These are phyloP conservation scores for Cephalotrichum gorgonifer DNA, from an alignment of 2,329 filamentous ascomycete genomes.

Conservation along the genomic window DNA sequence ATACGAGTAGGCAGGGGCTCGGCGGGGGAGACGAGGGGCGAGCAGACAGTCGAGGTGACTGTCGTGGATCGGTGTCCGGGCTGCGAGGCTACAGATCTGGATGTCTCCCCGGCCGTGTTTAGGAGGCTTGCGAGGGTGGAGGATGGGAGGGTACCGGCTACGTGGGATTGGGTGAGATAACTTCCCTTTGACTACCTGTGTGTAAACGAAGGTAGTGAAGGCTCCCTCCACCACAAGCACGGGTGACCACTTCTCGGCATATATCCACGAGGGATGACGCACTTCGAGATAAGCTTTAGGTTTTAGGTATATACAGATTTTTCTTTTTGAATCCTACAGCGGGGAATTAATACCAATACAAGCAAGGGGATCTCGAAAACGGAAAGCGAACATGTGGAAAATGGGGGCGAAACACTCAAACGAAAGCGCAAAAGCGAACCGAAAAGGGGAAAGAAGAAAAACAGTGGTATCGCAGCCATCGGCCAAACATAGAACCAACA, in stretches of 20 bases:
- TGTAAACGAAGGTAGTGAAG: too few relatives aligned
- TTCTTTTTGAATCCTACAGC: background rate
- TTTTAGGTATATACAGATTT: background rate
- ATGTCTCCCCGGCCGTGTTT: slow-evolving; percentile 37
- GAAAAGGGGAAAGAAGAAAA: background rate
- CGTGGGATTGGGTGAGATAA: slow-evolving; percentile 15
- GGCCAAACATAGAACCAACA: background rate
- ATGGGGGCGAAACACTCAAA: background rate
- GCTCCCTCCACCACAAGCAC: too few relatives aligned
- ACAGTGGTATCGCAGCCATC: slow-evolving; percentile 3
- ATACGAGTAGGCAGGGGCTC: slow-evolving; percentile 47
- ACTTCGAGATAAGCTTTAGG: too few relatives aligned
- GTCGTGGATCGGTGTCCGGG: slow-evolving; percentile 58
- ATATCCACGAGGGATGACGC: too few relatives aligned
- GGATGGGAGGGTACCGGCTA: slow-evolving; percentile 12
- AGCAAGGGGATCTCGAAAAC: too few relatives aligned
- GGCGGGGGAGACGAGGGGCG: slow-evolving; percentile 5
- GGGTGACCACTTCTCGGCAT: too few relatives aligned
- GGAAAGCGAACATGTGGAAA: background rate
- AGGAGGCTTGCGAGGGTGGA: slow-evolving; percentile 26
- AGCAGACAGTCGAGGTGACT: slow-evolving; percentile 41
- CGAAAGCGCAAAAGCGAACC: background rate
- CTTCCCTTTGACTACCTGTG: too few relatives aligned
- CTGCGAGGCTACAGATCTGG: slow-evolving; percentile 35
- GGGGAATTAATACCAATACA: too few relatives aligned